A percentile compares a stretch with the other conserved stretches of the same genome.
These are phyloP conservation scores for Hypoxylon sp. DNA, from an alignment of 2,329 filamentous ascomycete genomes.

Conservation along the genomic window DNA sequence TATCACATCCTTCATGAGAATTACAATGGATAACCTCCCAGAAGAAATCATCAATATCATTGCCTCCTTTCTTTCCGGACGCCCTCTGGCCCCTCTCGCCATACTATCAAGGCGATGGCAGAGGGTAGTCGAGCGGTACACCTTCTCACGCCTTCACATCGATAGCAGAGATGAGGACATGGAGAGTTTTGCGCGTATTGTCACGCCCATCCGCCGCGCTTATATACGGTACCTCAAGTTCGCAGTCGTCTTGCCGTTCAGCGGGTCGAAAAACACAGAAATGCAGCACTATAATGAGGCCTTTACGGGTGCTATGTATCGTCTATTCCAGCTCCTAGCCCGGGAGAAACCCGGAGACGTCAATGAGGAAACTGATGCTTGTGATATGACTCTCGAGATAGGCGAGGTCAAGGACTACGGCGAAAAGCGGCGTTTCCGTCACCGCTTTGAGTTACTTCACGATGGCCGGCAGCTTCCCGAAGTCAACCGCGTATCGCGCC, in stretches of 20 bases:
- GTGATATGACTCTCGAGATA: background rate
- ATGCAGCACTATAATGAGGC: background rate
- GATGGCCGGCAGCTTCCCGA: background rate
- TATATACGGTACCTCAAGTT: background rate
- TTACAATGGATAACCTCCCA: slow-evolving; percentile 1
- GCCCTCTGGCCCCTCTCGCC: background rate
- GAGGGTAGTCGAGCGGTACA: slow-evolving; percentile 9
- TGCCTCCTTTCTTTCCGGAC: background rate
- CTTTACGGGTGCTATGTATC: background rate
- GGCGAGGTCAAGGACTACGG: background rate
- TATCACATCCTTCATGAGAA: background rate
- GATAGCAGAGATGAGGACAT: background rate
- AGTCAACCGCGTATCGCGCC: background rate
- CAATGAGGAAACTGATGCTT: background rate
- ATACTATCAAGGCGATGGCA: slow-evolving; percentile 21
- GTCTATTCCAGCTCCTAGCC: background rate
- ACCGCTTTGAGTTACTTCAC: background rate
- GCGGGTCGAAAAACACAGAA: background rate
- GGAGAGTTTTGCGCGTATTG: background rate
- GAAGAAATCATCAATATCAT: slow-evolving; percentile 13
- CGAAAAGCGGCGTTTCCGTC: background rate
- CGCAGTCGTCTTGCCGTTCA: background rate
- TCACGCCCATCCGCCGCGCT: background rate
- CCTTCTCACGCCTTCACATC: background rate
- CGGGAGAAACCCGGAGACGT: background rate